Conservation (phyloP, 148 eudicot genomes). For the Cornus kousa region DNA sequence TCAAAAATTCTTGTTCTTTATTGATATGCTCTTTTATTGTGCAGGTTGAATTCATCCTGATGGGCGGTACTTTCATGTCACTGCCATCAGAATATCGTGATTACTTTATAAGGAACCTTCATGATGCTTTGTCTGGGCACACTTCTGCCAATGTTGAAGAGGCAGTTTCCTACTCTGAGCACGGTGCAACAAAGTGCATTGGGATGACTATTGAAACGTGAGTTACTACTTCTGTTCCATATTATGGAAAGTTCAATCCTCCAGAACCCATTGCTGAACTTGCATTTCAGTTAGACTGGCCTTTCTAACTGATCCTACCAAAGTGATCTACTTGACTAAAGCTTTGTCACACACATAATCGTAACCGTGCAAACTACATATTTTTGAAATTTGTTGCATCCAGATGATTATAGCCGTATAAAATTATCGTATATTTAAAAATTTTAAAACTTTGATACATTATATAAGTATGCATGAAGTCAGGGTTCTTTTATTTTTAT, state of each 20-base stretch:
- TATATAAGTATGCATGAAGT: neutral
- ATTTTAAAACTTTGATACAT: neutral
- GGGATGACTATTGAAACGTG: slow-evolving; percentile 99
- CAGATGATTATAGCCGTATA: no score
- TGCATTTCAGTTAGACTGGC: neutral
- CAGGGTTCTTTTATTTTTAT: no score
- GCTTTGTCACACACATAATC: neutral
- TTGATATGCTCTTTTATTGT: neutral
- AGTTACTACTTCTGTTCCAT: slow-evolving; percentile 25
- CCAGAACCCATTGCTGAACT: neutral
- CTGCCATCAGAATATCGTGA: slow-evolving; percentile 94
- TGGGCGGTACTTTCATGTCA: slow-evolving; percentile 99
- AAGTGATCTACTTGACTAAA: neutral
- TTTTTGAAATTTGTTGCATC: no score
- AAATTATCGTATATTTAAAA: neutral
- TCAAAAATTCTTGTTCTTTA: neutral
- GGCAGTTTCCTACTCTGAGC: slow-evolving; percentile 96
- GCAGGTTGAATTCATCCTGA: slow-evolving; percentile 92
- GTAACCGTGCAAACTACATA: neutral
- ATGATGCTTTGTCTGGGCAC: slow-evolving; percentile 97
- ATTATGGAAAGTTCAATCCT: neutral
- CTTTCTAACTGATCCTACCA: neutral
- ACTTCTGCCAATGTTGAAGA: slow-evolving; percentile 97
- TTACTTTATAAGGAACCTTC: slow-evolving; percentile 87
- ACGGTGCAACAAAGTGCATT: slow-evolving; percentile 88